Conservation (phyloP, 768 basidiomycete species). For the Suillus bovinus region DNA sequence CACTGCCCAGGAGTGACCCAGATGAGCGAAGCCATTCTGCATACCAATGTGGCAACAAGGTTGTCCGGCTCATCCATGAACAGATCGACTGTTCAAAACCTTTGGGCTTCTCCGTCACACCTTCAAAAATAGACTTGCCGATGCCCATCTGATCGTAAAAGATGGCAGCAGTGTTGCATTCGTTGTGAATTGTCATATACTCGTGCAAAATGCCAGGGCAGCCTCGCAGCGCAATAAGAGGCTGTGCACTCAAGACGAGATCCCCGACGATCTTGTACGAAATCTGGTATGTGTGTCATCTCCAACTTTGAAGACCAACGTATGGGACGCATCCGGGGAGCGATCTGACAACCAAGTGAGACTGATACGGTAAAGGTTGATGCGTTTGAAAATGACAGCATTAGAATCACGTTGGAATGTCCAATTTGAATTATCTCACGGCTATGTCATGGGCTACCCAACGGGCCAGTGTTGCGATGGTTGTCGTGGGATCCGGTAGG, state of each 20-base stretch:
- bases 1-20: constrained; percentile 55
- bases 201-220: constrained; percentile 49
- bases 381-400: no score
- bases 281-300: constrained; percentile 36
- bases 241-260: constrained; percentile 35
- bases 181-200: constrained; percentile 35
- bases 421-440: neutral
- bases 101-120: constrained; percentile 30
- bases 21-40: constrained; percentile 38
- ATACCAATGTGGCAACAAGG: constrained; percentile 42
- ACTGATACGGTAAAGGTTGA: neutral
- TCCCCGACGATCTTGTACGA: constrained; percentile 54
- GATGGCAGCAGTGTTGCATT: constrained; percentile 33
- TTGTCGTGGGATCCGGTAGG: no score
- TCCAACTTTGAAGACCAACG: neutral
- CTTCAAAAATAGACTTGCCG: constrained; percentile 36
- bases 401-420: no score
- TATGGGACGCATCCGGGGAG: no score
- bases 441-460: neutral
- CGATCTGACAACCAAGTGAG: no score
- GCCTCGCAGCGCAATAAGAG: constrained; percentile 54
- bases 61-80: constrained; percentile 52
- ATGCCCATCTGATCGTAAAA: constrained; percentile 48
- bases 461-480: neutral
- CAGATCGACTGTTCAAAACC: constrained; percentile 45